Base-by-base conservation (phyloP, 2,329 filamentous ascomycete genomes). In the Fusarium sp. region DNA sequence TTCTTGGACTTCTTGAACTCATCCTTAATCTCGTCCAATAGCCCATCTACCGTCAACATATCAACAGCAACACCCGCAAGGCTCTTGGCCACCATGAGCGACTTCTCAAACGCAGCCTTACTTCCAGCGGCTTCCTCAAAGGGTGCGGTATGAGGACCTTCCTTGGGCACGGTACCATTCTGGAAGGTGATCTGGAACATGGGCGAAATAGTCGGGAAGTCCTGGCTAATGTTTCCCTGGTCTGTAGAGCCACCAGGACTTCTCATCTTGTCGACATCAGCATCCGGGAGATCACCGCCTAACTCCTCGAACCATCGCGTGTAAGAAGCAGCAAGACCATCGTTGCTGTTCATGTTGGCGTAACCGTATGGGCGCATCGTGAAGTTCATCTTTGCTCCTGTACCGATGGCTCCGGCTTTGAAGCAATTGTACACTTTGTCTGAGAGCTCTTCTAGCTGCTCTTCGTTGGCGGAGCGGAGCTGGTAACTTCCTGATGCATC, bases 401-500 rank as follows among this genome's bases (percentile, higher is more conserved):
- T 75, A 1, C 72, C 82, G 66, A 75, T 78, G 70, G 61, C 70
- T 7, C 72, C 71, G 4, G 74, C 75, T 29, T 79, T 74, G 51
- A 76, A 77, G 27, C 75, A 78, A 20, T 73, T 70, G 15, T 66
- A 55, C 6, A 77, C 67, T 0, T 74, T 68, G 12, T 71, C 69
- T 0, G 65, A 70, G 24, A 77, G 73, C 14, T 67, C 59, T 7
- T 77, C 71, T 0, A 73, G 45, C 4, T 73, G 63, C 8, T 66
- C 61, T 12, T 72, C 61, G 72, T 86, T 79, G 58, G 84, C 80
- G 44, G 81, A 86, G 25, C 88, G 89, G 72, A 89, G 84, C 43
- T 85, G 86, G 71, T 81, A 89, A 8, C 89, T 91, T 73, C 85
- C 86, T 43, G 85, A 86, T 22, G 88, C 87, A 7, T 90, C 89